phyloP scores from a whole-genome alignment of 176 grass and related monocot genomes.

The Tuctoria greenei region DNA sequence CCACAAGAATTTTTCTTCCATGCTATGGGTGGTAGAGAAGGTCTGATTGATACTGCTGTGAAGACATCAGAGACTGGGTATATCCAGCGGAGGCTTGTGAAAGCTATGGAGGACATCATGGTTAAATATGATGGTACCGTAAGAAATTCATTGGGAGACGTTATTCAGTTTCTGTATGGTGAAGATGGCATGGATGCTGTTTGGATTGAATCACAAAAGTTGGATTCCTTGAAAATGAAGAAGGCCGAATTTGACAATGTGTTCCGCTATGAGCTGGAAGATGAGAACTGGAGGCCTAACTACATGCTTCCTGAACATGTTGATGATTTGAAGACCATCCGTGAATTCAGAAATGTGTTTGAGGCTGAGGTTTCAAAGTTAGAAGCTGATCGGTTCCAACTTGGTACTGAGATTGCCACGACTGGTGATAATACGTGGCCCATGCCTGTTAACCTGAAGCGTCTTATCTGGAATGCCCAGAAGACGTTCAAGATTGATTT shows the following conservation, averaged over 20 bases:
- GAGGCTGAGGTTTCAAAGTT: constrained; percentile 95
- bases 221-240: constrained; percentile 97
- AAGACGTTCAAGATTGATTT: constrained; percentile 98
- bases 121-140: constrained; percentile 98
- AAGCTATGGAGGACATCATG: constrained; percentile 99
- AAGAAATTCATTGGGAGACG: constrained; percentile 93
- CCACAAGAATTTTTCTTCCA: constrained; percentile 97
- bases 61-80: constrained; percentile 96
- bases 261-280: constrained; percentile 87
- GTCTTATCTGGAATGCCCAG: constrained; percentile 97
- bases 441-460: constrained; percentile 95
- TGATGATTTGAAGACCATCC: constrained; percentile 92
- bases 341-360: constrained; percentile 96
- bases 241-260: constrained; percentile 71
- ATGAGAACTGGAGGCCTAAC: constrained; percentile 87
- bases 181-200: constrained; percentile 99
- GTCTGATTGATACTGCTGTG: constrained; percentile 88
- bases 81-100: constrained; percentile 89
- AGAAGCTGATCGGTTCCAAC: constrained; percentile 85
- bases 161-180: constrained; percentile 96
- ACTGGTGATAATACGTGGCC: constrained; percentile 84
- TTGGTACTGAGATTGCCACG: constrained; percentile 85
- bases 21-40: constrained; percentile 85
- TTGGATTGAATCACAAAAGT: constrained; percentile 91
- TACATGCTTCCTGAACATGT: constrained; percentile 97